Evolutionary conservation across 2,329 filamentous ascomycete genomes (phyloP).

Genomic region (Rachicladosporium sp.): DNA sequence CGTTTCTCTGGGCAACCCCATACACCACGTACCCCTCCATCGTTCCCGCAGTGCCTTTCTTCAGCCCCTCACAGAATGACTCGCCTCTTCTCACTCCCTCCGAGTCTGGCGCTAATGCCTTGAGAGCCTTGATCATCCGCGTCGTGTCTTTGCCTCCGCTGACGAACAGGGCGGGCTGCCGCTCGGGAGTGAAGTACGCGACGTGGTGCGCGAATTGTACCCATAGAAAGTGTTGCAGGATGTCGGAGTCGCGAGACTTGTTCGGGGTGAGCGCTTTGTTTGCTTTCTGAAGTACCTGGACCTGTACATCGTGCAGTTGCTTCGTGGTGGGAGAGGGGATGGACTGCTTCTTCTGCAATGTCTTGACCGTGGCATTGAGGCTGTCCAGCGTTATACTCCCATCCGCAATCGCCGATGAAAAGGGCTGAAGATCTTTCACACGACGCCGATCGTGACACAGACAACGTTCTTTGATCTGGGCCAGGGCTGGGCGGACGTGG

Average conservation of each 20-base stretch:
- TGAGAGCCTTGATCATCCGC: conserved; percentile 22
- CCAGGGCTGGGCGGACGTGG: no score
- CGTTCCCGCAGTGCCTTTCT: no score
- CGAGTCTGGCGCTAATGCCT: conserved; percentile 6
- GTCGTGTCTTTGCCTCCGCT: conserved; percentile 25
- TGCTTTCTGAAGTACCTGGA: conserved; percentile 11
- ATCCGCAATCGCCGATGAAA: conserved; percentile 13
- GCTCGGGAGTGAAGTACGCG: background rate
- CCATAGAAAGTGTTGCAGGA: conserved; percentile 25
- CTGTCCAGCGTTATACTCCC: conserved; percentile 15
- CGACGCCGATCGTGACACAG: conserved; percentile 8
- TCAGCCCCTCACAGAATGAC: no score
- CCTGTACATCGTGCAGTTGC: conserved; percentile 11
- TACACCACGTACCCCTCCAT: no score
- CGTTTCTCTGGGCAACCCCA: no score
- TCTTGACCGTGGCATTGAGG: conserved; percentile 12
- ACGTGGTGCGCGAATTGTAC: conserved; percentile 15
- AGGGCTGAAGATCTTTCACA: conserved; percentile 17
- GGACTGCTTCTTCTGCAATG: conserved; percentile 16
- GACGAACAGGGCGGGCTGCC: conserved; percentile 18
- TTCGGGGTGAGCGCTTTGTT: conserved; percentile 1
- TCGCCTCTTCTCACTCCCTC: background rate
- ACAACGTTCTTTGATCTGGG: no score
- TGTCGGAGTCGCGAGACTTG: conserved; percentile 13
- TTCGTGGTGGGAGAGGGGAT: conserved; percentile 10